Conservation (phyloP, 345 rosid species). For the Acer saccharum region DNA sequence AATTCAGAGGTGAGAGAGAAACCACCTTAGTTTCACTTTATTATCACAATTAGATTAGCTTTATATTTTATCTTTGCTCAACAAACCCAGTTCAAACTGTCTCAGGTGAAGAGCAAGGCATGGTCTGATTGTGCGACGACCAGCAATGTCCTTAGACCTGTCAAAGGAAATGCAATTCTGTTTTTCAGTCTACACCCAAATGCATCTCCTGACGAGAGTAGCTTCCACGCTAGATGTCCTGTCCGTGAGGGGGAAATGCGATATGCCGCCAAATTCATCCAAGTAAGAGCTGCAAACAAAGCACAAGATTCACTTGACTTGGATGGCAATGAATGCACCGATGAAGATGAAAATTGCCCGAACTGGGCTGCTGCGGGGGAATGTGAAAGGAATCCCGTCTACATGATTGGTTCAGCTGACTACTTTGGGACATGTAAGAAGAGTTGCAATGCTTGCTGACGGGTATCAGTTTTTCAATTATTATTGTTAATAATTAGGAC, state of each 20-base stretch:
- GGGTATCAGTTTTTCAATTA: neutral
- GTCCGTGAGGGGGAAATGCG: constrained; percentile 70
- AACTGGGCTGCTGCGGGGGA: constrained; percentile 84
- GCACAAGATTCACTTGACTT: constrained; percentile 22
- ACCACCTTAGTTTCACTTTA: neutral
- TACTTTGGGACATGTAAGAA: constrained; percentile 89
- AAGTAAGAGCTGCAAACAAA: constrained; percentile 34
- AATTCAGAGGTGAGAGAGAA: constrained; percentile 56
- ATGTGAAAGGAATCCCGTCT: constrained; percentile 82
- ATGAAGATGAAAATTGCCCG: constrained; percentile 73
- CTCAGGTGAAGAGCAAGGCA: constrained; percentile 45
- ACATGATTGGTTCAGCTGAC: constrained; percentile 89
- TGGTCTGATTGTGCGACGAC: constrained; percentile 63
- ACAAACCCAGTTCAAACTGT: neutral
- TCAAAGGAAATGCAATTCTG: constrained; percentile 77
- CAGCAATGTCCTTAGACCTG: constrained; percentile 53
- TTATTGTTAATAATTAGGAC: constrained; percentile 12
- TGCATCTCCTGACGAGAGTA: constrained; percentile 55
- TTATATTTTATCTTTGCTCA: constrained; percentile 3
- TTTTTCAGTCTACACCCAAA: constrained; percentile 67
- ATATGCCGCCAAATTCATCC: constrained; percentile 67
- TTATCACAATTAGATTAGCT: neutral
- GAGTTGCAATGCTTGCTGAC: constrained; percentile 75
- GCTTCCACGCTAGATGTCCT: constrained; percentile 81
- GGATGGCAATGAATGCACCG: constrained; percentile 53